These are phyloP conservation scores for Picochlorum costavermella DNA, from an alignment of 139 green algal genomes.

Conservation along the genomic window DNA sequence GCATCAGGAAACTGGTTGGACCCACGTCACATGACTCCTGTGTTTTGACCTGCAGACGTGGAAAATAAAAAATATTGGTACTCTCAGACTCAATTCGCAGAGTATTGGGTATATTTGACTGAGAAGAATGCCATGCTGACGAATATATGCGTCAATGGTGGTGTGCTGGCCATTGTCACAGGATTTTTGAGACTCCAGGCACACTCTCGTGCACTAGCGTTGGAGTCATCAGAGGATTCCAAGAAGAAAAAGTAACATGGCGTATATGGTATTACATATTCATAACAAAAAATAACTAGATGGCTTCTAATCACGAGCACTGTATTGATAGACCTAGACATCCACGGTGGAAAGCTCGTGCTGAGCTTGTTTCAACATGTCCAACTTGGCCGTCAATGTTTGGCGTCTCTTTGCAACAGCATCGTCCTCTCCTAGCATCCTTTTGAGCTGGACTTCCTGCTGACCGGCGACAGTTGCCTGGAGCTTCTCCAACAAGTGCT, in stretches of 20 bases:
- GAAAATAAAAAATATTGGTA: constrained; percentile 8
- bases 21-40: not conserved
- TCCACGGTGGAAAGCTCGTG: constrained; percentile 28
- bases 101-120: not conserved
- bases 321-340: constrained; percentile 18
- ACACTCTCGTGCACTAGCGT: not conserved
- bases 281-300: constrained; percentile 4
- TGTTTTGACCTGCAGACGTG: constrained; percentile 1
- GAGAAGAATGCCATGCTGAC: constrained; percentile 14
- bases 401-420: constrained; percentile 57
- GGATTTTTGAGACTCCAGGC: not conserved
- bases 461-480: constrained; percentile 64
- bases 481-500: constrained; percentile 60
- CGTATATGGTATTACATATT: not conserved
- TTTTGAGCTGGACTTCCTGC: constrained; percentile 63
- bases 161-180: not conserved
- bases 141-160: constrained; percentile 9
- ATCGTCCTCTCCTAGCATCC: constrained; percentile 79
- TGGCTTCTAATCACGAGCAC: not conserved
- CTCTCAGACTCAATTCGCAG: constrained; percentile 7
- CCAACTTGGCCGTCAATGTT: constrained; percentile 26
- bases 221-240: constrained; percentile 2
- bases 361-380: constrained; percentile 36
- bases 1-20: not conserved
- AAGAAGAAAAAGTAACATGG: not conserved